Base-by-base conservation (phyloP, 768 basidiomycete species). In the Hortiboletus flavorubellus region DNA sequence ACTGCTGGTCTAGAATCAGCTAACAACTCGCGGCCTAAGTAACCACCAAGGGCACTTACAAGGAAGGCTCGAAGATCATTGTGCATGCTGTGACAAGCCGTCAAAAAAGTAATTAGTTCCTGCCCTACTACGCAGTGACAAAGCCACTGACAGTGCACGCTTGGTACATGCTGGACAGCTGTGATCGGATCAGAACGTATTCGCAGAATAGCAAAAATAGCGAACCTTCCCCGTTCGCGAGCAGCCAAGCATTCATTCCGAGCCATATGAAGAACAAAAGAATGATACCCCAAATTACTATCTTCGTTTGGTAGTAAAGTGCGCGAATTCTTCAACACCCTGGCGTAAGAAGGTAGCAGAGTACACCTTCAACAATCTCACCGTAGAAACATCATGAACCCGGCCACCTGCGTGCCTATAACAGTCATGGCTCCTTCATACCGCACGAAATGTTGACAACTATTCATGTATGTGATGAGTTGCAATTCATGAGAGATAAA, bases 201-300 rank as follows among this genome's bases (percentile, higher is more conserved):
- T 45, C 8, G 31, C 49, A 40, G 30, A 23, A 41, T 1, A 39
- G 44, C 5, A 15, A 29, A n/a, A 37, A 39, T 1, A 26, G 65
- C 81, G 12, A 57, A 86, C 85, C 72, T 71, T 75, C 59, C 0
- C 76, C 84, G 15, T 68, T 59, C 29, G 75, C 73, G 18, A 87
- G 70, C n/a, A 87, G 68, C 79, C 79, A 86, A 1, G 74, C 73
- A 55, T 82, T 84, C 58, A 81, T 64, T 4, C 61, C 67, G n/a
- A 79, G 71, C 67, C 80, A 78, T 31, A 76, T 50, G 11, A 76
- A 8, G 39, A 83, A 75, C 9, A 85, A 46, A 1, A 55, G 5
- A 21, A 52, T 26, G 11, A 63, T 10, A 8, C 46, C 35, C 49
- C 45, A 54, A 39, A 68, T 8, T 10, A 67, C 39, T 21, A 14